Evolutionary conservation across 2,329 filamentous ascomycete genomes (phyloP), one percentile per base, ranked within the genome.

Genomic region (Aureobasidium lini): DNA sequence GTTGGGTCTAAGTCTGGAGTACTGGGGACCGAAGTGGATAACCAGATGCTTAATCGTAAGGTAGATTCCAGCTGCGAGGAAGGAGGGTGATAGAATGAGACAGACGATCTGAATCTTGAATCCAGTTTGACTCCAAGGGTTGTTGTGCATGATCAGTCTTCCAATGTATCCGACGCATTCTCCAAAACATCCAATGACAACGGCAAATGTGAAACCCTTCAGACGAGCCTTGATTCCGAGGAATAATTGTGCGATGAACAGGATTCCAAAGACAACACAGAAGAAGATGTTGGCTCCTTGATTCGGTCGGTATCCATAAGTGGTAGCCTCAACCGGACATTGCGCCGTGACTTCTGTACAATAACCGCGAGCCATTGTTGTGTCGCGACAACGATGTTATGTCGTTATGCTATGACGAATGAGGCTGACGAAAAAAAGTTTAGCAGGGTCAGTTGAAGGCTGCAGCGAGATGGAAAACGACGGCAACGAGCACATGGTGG

Each of bases 41-140:
- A 78, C 72, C 7, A 79, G 69, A 64, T 77, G 75, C 64, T 78
- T 78, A 31, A 79, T 69, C 0, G 75, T 77, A 18, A 79, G 66
- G 44, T 77, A 79, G 46, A 79, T 76, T 29, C 73, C 74, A 6
- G 77, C 77, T 1, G 77, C 75, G 4, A 77, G 66, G 48, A 79
- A 73, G 0, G 74, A 74, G 0, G 77, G 77, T 0, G 69, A 72
- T 5, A 79, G 65, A 13, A 78, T 70, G 0, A 79, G 67, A 37
- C 69, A 73, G 62, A 75, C 71, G 11, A 78, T 74, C 52, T 77
- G 74, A 5, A 77, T 70, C 56, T 75, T 72, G 62, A 76, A 75
- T 4, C 72, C 72, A 43, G 56, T 62, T 15, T 59, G 44, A 32
- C 50, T 49, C 52, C 72, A 77, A 0, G 75, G 74, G 48, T 79